These are phyloP conservation scores for Pythium phragmitis DNA, from an alignment of 352 stramenopile species.

Conservation along the genomic window DNA sequence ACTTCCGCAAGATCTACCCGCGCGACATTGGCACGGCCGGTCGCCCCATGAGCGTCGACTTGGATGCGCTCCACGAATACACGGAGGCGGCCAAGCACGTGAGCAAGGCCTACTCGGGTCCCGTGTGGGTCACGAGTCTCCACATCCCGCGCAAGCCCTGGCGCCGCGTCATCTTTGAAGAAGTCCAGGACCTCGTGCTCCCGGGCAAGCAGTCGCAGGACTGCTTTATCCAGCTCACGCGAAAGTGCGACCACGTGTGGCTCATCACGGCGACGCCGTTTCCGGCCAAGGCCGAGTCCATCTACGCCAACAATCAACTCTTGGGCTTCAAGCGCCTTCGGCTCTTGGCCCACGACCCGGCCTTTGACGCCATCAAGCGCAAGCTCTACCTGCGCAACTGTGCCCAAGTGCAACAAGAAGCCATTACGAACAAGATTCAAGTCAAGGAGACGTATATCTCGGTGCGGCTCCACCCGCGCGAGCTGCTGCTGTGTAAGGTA, in stretches of 20 bases:
- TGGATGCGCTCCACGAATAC: constrained; percentile 53
- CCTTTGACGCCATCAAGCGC: constrained; percentile 87
- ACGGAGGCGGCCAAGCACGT: constrained; percentile 75
- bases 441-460: constrained; percentile 76
- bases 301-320: constrained; percentile 89
- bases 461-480: constrained; percentile 63
- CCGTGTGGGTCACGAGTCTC: constrained; percentile 63
- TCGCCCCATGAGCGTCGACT: constrained; percentile 45
- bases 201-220: constrained; percentile 70
- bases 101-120: constrained; percentile 77
- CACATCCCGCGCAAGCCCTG: constrained; percentile 68
- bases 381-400: constrained; percentile 87
- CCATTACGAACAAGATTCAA: constrained; percentile 75
- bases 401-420: constrained; percentile 77
- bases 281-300: constrained; percentile 68
- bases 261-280: constrained; percentile 86
- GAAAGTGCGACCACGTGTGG: constrained; percentile 75
- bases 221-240: constrained; percentile 85
- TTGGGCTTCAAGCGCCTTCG: constrained; percentile 79
- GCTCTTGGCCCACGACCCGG: constrained; percentile 59
- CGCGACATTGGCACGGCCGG: constrained; percentile 34
- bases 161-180: constrained; percentile 84
- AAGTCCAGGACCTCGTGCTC: constrained; percentile 84
- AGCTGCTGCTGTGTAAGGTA: constrained; percentile 71
- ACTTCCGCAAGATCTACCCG: constrained; percentile 57